Conservation (phyloP, 345 rosid genomes). For the Brassica carinata region DNA sequence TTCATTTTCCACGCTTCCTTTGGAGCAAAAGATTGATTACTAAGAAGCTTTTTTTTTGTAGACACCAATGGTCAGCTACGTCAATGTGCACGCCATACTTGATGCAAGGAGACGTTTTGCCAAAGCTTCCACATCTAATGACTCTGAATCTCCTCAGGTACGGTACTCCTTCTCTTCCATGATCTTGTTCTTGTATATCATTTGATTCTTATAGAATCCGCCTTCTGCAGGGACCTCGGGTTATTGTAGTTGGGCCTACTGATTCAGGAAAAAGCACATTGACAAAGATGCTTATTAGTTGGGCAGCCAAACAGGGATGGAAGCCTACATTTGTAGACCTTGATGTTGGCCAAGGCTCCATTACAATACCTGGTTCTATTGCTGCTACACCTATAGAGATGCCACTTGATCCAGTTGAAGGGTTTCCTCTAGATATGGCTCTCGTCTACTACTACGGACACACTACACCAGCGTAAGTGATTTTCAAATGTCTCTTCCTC, state of each 20-base stretch:
- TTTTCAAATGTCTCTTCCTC: slow-evolving; percentile 5
- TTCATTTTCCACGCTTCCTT: neutral
- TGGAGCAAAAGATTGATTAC: neutral
- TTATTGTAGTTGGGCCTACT: slow-evolving; percentile 82
- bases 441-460: slow-evolving; percentile 89
- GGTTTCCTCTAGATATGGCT: slow-evolving; percentile 86
- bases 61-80: slow-evolving; percentile 97
- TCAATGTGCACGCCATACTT: slow-evolving; percentile 80
- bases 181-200: slow-evolving; percentile 9
- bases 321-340: slow-evolving; percentile 86
- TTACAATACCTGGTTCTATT: slow-evolving; percentile 80
- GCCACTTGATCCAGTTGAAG: slow-evolving; percentile 95
- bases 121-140: slow-evolving; percentile 58
- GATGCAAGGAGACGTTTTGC: slow-evolving; percentile 73
- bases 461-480: slow-evolving; percentile 64
- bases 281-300: slow-evolving; percentile 91
- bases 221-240: slow-evolving; percentile 74
- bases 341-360: slow-evolving; percentile 94
- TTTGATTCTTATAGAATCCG: slow-evolving; percentile 11
- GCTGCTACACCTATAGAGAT: slow-evolving; percentile 92
- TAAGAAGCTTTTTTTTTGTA: slow-evolving; percentile 31
- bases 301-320: slow-evolving; percentile 96
- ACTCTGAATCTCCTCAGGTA: slow-evolving; percentile 52
- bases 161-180: slow-evolving; percentile 40
- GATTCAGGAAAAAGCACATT: slow-evolving; percentile 96